Evolutionary conservation across 1,284 basidiomycete genomes (phyloP).

Genomic region (Cryptococcus hybrid): DNA sequence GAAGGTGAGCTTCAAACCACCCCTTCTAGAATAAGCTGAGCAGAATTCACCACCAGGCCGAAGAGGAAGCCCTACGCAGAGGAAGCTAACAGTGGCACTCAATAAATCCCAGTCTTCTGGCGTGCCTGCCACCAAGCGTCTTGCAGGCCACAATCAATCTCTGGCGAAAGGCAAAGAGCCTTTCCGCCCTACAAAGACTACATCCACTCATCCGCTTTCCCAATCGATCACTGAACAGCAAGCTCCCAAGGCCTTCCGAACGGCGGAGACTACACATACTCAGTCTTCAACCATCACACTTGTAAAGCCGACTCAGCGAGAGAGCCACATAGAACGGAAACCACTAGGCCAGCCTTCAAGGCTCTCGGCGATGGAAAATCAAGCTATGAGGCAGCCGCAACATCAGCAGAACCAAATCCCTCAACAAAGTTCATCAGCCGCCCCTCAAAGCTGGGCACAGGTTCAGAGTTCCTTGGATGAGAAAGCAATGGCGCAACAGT

Average conservation of each 20-base stretch:
- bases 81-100: slow-evolving; percentile 37
- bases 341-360: slow-evolving; percentile 40
- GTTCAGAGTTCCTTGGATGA: slow-evolving; percentile 53
- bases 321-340: slow-evolving; percentile 12
- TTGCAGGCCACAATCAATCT: slow-evolving; percentile 8
- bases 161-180: slow-evolving; percentile 25
- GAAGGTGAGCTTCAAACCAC: slow-evolving; percentile 25
- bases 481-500: slow-evolving; percentile 51
- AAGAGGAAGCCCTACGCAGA: slow-evolving; percentile 48
- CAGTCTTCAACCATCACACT: slow-evolving; percentile 24
- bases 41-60: slow-evolving; percentile 9
- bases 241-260: slow-evolving; percentile 15
- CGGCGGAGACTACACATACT: slow-evolving; percentile 11
- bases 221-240: slow-evolving; percentile 8
- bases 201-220: neutral
- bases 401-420: slow-evolving; percentile 54
- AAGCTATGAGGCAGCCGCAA: slow-evolving; percentile 10
- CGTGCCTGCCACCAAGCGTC: slow-evolving; percentile 14
- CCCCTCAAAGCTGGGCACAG: slow-evolving; percentile 44
- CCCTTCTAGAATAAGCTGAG: no score
- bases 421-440: slow-evolving; percentile 52
- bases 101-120: slow-evolving; percentile 18
- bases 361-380: slow-evolving; percentile 20
- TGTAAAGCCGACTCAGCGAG: slow-evolving; percentile 8
- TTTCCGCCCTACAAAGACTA: slow-evolving; percentile 17